These are phyloP conservation scores for Trichoderma pleuroti DNA, from an alignment of 2,329 filamentous ascomycete genomes.

Conservation along the genomic window DNA sequence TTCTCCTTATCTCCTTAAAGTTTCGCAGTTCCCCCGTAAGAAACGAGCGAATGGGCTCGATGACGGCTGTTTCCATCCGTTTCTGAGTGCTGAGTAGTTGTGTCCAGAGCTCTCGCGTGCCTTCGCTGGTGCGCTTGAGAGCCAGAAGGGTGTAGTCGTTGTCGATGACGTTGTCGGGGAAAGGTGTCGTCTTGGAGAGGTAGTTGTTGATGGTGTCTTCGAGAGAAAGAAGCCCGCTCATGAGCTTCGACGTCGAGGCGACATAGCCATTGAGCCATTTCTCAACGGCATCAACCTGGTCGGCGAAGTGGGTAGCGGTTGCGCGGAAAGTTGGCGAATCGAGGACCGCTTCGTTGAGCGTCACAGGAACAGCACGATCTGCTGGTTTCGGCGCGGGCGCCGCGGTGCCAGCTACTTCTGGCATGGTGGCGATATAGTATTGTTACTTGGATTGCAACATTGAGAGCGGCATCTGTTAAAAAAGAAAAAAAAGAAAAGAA, in stretches of 20 bases:
- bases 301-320: slow-evolving; percentile 78
- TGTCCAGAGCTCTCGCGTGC: slow-evolving; percentile 82
- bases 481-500: no score
- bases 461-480: background rate
- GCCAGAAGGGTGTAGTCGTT: slow-evolving; percentile 92
- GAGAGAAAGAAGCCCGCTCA: slow-evolving; percentile 64
- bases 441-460: slow-evolving; percentile 7
- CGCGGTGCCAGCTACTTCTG: slow-evolving; percentile 18
- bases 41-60: slow-evolving; percentile 79
- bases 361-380: slow-evolving; percentile 62
- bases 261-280: slow-evolving; percentile 75
- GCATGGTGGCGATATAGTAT: slow-evolving; percentile 10
- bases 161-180: slow-evolving; percentile 83
- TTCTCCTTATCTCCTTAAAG: slow-evolving; percentile 80
- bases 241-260: slow-evolving; percentile 51
- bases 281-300: slow-evolving; percentile 88
- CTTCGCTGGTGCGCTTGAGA: slow-evolving; percentile 79
- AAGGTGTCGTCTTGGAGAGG: slow-evolving; percentile 67
- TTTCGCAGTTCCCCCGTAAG: slow-evolving; percentile 72
- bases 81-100: slow-evolving; percentile 70
- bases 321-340: slow-evolving; percentile 95
- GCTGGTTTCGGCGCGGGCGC: slow-evolving; percentile 23
- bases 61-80: slow-evolving; percentile 70
- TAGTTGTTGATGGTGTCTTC: slow-evolving; percentile 78
- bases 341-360: slow-evolving; percentile 89